These are phyloP conservation scores for Debaryomyces udenii DNA, from an alignment of 1,139 yeast species.

Conservation along the genomic window DNA sequence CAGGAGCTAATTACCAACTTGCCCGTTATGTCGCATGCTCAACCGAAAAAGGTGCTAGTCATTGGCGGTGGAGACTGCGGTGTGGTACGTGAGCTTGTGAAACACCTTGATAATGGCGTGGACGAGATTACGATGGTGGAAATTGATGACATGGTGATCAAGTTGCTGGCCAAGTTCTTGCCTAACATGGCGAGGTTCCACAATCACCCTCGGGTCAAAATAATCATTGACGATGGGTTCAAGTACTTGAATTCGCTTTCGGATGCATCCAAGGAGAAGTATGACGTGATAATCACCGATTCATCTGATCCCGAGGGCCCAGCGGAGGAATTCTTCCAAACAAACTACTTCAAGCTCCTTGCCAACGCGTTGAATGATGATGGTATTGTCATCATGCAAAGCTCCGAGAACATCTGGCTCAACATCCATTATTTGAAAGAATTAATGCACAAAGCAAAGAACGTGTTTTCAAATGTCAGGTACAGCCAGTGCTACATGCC, in stretches of 20 bases:
- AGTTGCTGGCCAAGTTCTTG: slow-evolving; percentile 70
- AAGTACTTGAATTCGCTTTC: slow-evolving; percentile 59
- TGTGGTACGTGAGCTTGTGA: slow-evolving; percentile 80
- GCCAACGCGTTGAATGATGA: slow-evolving; percentile 65
- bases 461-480: slow-evolving; percentile 78
- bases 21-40: slow-evolving; percentile 74
- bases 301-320: slow-evolving; percentile 99
- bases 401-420: slow-evolving; percentile 91
- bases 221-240: slow-evolving; percentile 88
- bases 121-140: slow-evolving; percentile 82
- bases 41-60: slow-evolving; percentile 75
- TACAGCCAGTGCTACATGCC: slow-evolving; percentile 92
- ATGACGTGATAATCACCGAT: slow-evolving; percentile 91
- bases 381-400: slow-evolving; percentile 90
- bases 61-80: slow-evolving; percentile 98
- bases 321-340: slow-evolving; percentile 89
- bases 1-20: slow-evolving; percentile 87
- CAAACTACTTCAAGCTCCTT: slow-evolving; percentile 75
- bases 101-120: slow-evolving; percentile 61
- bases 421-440: slow-evolving; percentile 67
- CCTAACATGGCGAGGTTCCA: slow-evolving; percentile 80
- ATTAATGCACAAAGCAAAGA: slow-evolving; percentile 60
- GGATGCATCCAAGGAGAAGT: slow-evolving; percentile 34
- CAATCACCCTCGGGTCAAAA: slow-evolving; percentile 69
- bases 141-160: slow-evolving; percentile 85